These are phyloP conservation scores for Yamadazyma blattariae DNA, from an alignment of 1,139 yeast genomes.

Conservation along the genomic window DNA sequence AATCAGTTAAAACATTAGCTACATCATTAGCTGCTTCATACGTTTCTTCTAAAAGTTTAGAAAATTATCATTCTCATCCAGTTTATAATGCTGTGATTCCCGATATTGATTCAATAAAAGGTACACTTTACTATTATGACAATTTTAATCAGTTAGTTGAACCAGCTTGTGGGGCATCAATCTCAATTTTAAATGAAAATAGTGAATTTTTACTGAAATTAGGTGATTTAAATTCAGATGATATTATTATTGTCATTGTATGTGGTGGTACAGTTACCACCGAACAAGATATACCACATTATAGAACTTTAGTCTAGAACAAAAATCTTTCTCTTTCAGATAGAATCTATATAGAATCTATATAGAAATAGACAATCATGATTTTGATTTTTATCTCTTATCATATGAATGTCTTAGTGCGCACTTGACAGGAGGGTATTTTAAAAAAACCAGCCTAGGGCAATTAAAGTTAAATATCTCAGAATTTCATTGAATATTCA, in stretches of 20 bases:
- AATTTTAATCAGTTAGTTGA: slow-evolving; percentile 54
- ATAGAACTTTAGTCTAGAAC: slow-evolving; percentile 5
- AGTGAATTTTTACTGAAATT: slow-evolving; percentile 30
- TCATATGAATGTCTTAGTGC: slow-evolving; percentile 2
- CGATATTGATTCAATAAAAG: slow-evolving; percentile 54
- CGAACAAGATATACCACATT: slow-evolving; percentile 14
- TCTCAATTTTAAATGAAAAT: slow-evolving; percentile 48
- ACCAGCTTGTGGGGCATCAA: slow-evolving; percentile 76
- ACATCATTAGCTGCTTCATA: slow-evolving; percentile 60
- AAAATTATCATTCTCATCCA: slow-evolving; percentile 28
- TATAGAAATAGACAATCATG: too few relatives aligned
- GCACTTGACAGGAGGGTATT: too few relatives aligned
- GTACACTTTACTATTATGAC: slow-evolving; percentile 48
- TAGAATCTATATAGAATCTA: too few relatives aligned
- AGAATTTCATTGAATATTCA: too few relatives aligned
- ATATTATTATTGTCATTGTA: slow-evolving; percentile 54
- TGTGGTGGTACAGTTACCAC: slow-evolving; percentile 62
- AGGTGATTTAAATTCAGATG: slow-evolving; percentile 37
- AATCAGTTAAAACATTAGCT: slow-evolving; percentile 53
- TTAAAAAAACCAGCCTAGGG: too few relatives aligned
- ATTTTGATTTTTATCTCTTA: too few relatives aligned
- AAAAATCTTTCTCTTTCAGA: too few relatives aligned
- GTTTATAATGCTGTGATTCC: slow-evolving; percentile 32
- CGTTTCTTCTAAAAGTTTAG: slow-evolving; percentile 47
- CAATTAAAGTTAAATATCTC: too few relatives aligned